These are phyloP conservation scores for Carallia pectinifolia DNA, from an alignment of 345 rosid genomes.

Conservation along the genomic window DNA sequence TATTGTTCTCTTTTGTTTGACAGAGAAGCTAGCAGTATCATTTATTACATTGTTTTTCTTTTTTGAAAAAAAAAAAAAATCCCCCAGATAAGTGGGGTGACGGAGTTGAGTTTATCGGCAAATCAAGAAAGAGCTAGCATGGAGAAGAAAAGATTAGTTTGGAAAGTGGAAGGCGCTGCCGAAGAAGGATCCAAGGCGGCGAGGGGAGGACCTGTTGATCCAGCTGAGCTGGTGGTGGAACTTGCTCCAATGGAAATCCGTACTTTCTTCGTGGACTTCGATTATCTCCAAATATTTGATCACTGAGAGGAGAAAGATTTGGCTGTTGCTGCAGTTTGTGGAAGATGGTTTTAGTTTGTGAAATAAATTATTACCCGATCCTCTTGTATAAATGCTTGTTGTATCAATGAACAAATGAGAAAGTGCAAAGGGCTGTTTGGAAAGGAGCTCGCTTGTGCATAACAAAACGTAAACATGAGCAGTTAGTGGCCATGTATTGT, in stretches of 20 bases:
- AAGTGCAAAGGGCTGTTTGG: too few species aligned
- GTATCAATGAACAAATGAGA: too few species aligned
- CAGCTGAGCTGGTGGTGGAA: slow-evolving; percentile 59
- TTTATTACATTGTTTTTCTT: not conserved
- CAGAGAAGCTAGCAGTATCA: not conserved
- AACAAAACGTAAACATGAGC: too few species aligned
- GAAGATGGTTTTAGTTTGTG: too few species aligned
- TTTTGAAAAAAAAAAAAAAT: not conserved
- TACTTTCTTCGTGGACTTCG: slow-evolving; percentile 54
- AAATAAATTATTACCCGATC: not conserved
- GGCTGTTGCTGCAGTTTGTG: too few species aligned
- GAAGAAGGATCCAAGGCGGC: slow-evolving; percentile 33
- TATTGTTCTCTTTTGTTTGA: not conserved
- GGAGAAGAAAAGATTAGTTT: slow-evolving; percentile 76
- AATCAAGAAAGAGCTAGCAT: slow-evolving; percentile 75
- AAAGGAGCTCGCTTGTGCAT: too few species aligned
- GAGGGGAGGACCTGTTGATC: slow-evolving; percentile 70
- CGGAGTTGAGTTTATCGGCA: slow-evolving; percentile 78
- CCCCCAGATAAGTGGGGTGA: slow-evolving; percentile 56
- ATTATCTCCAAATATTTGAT: slow-evolving; percentile 19
- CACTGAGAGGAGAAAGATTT: slow-evolving; percentile 8
- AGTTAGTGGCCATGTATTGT: too few species aligned
- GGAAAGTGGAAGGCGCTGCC: slow-evolving; percentile 64
- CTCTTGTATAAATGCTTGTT: not conserved
- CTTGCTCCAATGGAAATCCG: slow-evolving; percentile 89